Conservation (phyloP, 768 basidiomycete species). For the Xerocomus brunneocitrinus region DNA sequence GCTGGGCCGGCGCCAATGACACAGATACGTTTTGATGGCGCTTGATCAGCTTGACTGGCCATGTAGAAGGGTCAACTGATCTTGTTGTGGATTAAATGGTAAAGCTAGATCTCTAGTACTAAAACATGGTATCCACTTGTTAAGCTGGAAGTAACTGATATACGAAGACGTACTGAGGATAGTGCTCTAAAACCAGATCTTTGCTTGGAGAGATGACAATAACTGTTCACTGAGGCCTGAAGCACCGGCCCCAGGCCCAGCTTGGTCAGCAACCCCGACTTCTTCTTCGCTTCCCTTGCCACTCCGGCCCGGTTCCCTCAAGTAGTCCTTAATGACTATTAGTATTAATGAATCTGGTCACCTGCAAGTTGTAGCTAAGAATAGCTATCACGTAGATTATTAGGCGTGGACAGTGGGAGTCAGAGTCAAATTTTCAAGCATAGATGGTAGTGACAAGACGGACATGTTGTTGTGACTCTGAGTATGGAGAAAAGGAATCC, state of each 20-base stretch:
- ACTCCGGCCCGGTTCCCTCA: not conserved
- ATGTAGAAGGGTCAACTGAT: not conserved
- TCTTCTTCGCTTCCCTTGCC: not conserved
- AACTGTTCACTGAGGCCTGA: not conserved
- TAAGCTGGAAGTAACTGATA: not conserved
- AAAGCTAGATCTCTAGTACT: not conserved
- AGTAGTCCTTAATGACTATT: not conserved
- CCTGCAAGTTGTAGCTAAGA: no score
- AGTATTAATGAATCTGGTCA: not conserved
- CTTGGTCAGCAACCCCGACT: not conserved
- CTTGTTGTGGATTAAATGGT: not conserved
- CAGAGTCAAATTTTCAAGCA: no score
- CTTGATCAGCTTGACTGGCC: constrained; percentile 3
- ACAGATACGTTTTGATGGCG: constrained; percentile 46
- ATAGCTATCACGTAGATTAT: no score
- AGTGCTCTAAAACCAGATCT: not conserved
- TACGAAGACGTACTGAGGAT: not conserved
- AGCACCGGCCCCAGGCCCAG: not conserved
- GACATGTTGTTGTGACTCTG: no score
- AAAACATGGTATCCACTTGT: not conserved
- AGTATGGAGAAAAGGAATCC: no score
- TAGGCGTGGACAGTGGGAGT: no score
- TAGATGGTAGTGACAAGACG: no score
- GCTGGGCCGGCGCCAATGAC: constrained; percentile 75
- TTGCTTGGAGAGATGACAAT: not conserved